Conservation (phyloP, 1,284 basidiomycete species). For the Chondrostereum purpureum region DNA sequence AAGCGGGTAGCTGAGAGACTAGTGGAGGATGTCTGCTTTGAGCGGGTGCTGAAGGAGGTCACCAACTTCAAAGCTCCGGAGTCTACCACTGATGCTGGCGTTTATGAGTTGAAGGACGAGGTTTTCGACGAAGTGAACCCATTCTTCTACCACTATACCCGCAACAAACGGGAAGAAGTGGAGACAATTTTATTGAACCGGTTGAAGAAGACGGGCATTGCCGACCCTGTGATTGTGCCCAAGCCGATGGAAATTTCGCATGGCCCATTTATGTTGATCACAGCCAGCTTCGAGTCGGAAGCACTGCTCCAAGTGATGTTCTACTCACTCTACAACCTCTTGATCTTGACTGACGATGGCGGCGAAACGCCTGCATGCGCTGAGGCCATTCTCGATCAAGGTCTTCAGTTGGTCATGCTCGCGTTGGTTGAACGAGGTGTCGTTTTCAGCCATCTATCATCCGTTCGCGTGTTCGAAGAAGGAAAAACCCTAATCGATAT, state of each 20-base stretch:
- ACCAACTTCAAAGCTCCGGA: conserved; percentile 83
- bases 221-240: conserved; percentile 73
- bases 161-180: conserved; percentile 94
- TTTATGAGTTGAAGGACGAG: conserved; percentile 85
- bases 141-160: conserved; percentile 93
- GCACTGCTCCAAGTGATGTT: conserved; percentile 73
- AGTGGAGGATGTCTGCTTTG: conserved; percentile 82
- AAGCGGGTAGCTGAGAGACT: conserved; percentile 89
- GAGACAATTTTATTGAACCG: conserved; percentile 72
- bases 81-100: conserved; percentile 70
- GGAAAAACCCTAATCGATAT: conserved; percentile 64
- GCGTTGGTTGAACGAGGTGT: conserved; percentile 65
- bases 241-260: conserved; percentile 54
- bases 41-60: conserved; percentile 74
- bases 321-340: conserved; percentile 66
- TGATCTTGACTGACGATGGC: conserved; percentile 51
- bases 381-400: conserved; percentile 87
- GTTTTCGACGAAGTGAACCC: conserved; percentile 87
- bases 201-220: conserved; percentile 52
- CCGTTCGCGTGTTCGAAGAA: conserved; percentile 48
- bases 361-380: conserved; percentile 62
- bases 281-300: conserved; percentile 58
- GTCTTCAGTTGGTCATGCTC: conserved; percentile 81
- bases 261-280: conserved; percentile 64
- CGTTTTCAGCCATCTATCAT: conserved; percentile 56